Evolutionary conservation across 176 grass and related monocot genomes (phyloP).

Genomic region (Rhipidocladum racemiflorum): DNA sequence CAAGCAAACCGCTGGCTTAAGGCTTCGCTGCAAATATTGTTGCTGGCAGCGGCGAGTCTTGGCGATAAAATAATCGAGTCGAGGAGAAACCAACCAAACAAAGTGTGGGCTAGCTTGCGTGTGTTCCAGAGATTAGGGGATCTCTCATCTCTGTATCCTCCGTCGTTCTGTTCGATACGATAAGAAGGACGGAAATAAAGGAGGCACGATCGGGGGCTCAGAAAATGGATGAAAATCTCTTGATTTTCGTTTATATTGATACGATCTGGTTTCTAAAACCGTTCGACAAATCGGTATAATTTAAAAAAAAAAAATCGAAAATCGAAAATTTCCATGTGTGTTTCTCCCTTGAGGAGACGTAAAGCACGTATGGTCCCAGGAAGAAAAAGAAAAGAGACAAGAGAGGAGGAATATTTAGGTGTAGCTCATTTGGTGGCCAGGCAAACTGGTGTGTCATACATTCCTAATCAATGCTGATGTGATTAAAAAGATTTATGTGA

Average conservation of each 20-base stretch:
- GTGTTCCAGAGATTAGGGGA: background rate
- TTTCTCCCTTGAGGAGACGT: slow-evolving; percentile 22
- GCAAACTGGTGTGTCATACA: background rate
- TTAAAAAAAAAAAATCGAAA: too few relatives aligned
- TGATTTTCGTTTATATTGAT: too few relatives aligned
- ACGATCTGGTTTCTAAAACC: too few relatives aligned
- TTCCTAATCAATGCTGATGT: background rate
- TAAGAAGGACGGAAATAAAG: too few relatives aligned
- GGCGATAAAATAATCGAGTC: background rate
- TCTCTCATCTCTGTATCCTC: too few relatives aligned
- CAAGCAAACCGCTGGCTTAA: background rate
- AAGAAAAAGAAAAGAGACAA: too few relatives aligned
- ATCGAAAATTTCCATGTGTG: background rate
- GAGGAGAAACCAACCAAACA: background rate
- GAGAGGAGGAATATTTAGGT: slow-evolving; percentile 20
- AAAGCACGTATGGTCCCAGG: slow-evolving; percentile 24
- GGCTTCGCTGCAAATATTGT: background rate
- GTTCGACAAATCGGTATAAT: too few relatives aligned
- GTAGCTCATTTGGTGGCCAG: background rate
- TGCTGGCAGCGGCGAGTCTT: background rate
- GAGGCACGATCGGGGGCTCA: too few relatives aligned
- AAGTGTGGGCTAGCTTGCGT: background rate
- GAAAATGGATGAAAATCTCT: too few relatives aligned
- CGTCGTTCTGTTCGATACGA: too few relatives aligned
- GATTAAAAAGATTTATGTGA: too few relatives aligned